Conservation (phyloP, 345 rosid genomes). For the Eucalyptus cladocalyx region DNA sequence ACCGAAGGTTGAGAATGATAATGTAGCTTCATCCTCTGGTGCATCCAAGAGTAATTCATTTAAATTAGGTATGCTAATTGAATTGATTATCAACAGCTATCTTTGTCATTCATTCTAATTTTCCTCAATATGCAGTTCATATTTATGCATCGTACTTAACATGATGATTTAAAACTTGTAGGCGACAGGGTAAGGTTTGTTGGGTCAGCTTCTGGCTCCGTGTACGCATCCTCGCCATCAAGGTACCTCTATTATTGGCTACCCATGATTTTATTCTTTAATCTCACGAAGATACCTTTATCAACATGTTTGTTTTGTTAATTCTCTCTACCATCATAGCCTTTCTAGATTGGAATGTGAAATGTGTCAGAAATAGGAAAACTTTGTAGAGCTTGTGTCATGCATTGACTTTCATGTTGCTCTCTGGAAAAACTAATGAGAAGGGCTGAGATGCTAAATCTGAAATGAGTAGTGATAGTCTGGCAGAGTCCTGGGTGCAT, state of each 20-base stretch:
- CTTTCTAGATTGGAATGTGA: background rate
- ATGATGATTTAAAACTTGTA: conserved; percentile 17
- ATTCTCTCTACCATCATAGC: background rate
- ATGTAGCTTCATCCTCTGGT: conserved; percentile 34
- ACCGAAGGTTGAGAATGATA: conserved; percentile 41
- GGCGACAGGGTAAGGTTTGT: conserved; percentile 72
- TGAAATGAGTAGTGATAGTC: background rate
- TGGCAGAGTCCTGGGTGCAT: background rate
- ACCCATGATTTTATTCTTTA: background rate
- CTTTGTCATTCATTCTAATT: background rate
- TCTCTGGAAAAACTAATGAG: background rate
- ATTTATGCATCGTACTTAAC: conserved; percentile 1
- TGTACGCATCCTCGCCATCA: conserved; percentile 32
- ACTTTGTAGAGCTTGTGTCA: background rate
- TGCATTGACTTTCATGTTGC: background rate
- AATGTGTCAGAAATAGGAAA: background rate
- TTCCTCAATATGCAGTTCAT: background rate
- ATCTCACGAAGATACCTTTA: background rate
- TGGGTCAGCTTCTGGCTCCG: conserved; percentile 28
- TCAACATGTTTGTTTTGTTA: background rate
- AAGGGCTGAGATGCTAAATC: background rate
- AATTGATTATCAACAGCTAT: background rate
- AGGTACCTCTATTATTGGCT: conserved; percentile 23
- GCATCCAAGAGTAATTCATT: conserved; percentile 36
- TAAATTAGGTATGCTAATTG: conserved; percentile 43